Evolutionary conservation across 352 stramenopile species (phyloP), one percentile per base, ranked within the genome.

Genomic region (Globisporangium recalcitrans): DNA sequence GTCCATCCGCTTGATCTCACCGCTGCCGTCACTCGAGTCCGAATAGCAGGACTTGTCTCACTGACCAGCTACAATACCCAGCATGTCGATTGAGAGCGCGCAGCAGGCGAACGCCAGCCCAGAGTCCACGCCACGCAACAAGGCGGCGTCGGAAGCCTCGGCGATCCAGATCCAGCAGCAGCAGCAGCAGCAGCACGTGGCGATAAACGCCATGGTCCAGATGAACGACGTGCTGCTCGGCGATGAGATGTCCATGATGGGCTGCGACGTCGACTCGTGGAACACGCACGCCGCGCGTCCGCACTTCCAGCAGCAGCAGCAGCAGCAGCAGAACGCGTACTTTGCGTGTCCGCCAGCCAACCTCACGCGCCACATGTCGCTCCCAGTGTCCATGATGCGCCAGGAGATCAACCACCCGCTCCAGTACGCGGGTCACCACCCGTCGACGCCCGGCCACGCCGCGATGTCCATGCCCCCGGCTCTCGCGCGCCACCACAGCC

Each of bases 331-430:
- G n/a, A 60, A 58, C 58, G 26, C 44, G 48, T 75, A 64, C 60
- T 85, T 90, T 31, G 58, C 72, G 9, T 71, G 69, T 0, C 72
- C 82, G 11, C 82, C 82, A 0, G 74, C 74, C 19, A 70, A 73
- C 68, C 82, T 92, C 59, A 90, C 77, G 22, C 82, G 82, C 16
- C 80, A 92, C 71, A 64, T 67, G 19, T 92, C 82, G 58, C 79
- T 90, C 60, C 82, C 82, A 1, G 71, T 81, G 42, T 68, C 65
- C 34, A 77, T 83, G 67, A 73, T 81, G 55, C 80, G 74, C 52
- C 70, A 80, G 53, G 52, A 54, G 16, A 42, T 69, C 32, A 67
- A 40, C 29, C 68, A 52, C 49, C 60, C 16, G 32, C 62, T 67
- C 27, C 69, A 74, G 52, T 67, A 61, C 27, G 59, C 65, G 29